Evolutionary conservation across 352 stramenopile genomes (phyloP), one percentile per base, ranked within the genome.

Genomic region (Pythium biforme): DNA sequence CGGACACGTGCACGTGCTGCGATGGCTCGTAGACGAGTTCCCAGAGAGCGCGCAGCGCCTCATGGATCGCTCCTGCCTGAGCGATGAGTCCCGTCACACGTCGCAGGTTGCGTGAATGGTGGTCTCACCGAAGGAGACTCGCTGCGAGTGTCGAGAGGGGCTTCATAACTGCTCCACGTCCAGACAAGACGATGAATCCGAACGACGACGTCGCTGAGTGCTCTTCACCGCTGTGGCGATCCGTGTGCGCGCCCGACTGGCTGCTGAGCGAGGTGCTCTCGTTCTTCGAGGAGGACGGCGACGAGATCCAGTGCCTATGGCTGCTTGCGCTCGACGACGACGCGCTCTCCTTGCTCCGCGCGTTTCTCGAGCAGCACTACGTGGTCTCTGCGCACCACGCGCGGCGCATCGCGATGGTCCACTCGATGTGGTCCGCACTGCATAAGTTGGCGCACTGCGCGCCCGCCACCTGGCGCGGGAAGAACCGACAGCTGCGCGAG

Each of bases 351-450:
- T 10, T n/a, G 17, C 27, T 55, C 7, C 48, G 20, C 2, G 15
- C 15, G 26, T 8, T 4, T 20, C 20, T 55, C 15, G 27, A 40
- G 14, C 2, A 55, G 27, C 48, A 19, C 29, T 22, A 1, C 12
- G 5, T 11, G 14, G 6, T 55, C 4, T 40, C 48, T 12, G 48
- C 43, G 20, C 5, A 40, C 48, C 48, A 41, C 48, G 48, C 48
- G 19, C 48, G 48, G 5, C 48, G n/a, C 15, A 1, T 55, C 29
- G 48, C 27, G 14, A 55, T 55, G 48, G 8, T 27, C 27, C 27
- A 43, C 17, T 55, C 48, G 11, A 15, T 41, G 27, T 55, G 48
- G 48, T 40, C 48, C 0, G 48, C 43, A 17, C 48, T 55, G 48
- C 29, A 11, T 17, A 55, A 40, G 48, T 15, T 43, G n/a, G 7